These are phyloP conservation scores for Ophiostoma quercus DNA, from an alignment of 2,329 filamentous ascomycete species.

Conservation along the genomic window DNA sequence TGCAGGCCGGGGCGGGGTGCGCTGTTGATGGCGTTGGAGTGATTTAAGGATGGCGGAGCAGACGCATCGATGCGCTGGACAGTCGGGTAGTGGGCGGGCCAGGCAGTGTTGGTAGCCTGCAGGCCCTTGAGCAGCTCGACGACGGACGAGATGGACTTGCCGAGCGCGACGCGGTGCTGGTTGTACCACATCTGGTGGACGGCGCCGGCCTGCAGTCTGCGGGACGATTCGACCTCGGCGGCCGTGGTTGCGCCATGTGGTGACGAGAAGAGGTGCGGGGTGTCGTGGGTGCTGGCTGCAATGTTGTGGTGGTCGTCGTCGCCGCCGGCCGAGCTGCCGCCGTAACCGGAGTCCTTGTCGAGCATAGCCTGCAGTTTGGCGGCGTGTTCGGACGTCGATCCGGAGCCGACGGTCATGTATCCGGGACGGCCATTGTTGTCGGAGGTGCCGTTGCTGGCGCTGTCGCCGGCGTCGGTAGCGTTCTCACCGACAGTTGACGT, in stretches of 20 bases:
- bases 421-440: slow-evolving; percentile 28
- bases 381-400: slow-evolving; percentile 75
- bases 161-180: slow-evolving; percentile 80
- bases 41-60: slow-evolving; percentile 37
- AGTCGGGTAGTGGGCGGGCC: slow-evolving; percentile 93
- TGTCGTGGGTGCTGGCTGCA: slow-evolving; percentile 41
- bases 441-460: slow-evolving; percentile 28
- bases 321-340: slow-evolving; percentile 68
- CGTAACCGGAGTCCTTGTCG: slow-evolving; percentile 87
- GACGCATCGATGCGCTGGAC: slow-evolving; percentile 57
- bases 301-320: slow-evolving; percentile 33
- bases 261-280: slow-evolving; percentile 42
- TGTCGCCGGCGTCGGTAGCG: slow-evolving; percentile 25
- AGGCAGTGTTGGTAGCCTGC: slow-evolving; percentile 80
- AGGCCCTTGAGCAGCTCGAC: slow-evolving; percentile 77
- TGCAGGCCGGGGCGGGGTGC: slow-evolving; percentile 54
- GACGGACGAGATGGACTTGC: slow-evolving; percentile 77
- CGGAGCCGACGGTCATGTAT: slow-evolving; percentile 85
- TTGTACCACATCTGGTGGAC: slow-evolving; percentile 95
- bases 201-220: slow-evolving; percentile 68
- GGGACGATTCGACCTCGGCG: slow-evolving; percentile 53
- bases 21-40: slow-evolving; percentile 27
- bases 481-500: slow-evolving; percentile 19
- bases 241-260: slow-evolving; percentile 29
- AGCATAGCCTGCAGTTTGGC: slow-evolving; percentile 74